phyloP scores from a whole-genome alignment of 225 moss, liverwort and hornwort species.

The Rhytidiadelphus loreus region DNA sequence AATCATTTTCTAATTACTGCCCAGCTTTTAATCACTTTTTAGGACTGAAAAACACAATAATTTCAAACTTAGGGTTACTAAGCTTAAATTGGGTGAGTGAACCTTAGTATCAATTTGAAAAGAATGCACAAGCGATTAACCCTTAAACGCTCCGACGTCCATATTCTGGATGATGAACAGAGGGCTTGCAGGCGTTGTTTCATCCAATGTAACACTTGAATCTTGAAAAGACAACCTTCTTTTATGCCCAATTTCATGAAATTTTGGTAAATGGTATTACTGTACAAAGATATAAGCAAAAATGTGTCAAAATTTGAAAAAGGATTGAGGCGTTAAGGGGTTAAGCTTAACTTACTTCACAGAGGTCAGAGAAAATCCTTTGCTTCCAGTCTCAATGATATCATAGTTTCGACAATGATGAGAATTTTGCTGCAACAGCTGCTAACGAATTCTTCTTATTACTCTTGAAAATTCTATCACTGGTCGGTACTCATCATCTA shows the following conservation, averaged over 20 bases:
- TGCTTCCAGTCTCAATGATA: not conserved
- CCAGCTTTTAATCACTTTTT: not conserved
- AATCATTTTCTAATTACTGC: rapidly evolving
- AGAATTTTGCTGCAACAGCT: not conserved
- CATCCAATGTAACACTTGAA: too few relatives aligned
- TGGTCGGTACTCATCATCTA: not conserved
- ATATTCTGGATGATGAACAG: too few relatives aligned
- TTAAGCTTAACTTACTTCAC: too few relatives aligned
- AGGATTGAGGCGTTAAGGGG: too few relatives aligned
- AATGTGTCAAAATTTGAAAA: too few relatives aligned
- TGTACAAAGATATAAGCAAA: too few relatives aligned
- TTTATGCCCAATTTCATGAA: too few relatives aligned
- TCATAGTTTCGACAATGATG: not conserved
- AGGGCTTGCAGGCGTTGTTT: too few relatives aligned
- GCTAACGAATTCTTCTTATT: not conserved
- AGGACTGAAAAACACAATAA: not conserved
- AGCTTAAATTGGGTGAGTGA: not conserved
- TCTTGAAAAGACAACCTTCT: too few relatives aligned
- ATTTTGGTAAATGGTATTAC: too few relatives aligned
- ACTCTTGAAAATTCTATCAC: not conserved
- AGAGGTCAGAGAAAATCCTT: not conserved
- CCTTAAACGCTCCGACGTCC: too few relatives aligned
- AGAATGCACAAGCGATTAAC: not conserved
- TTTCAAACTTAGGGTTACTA: not conserved
- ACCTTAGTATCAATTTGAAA: not conserved